Percentiles rank a stretch among this genome's conserved stretches.
Evolutionary conservation across 2,329 filamentous ascomycete species (phyloP).

Genomic region (Hypoxylon sp.): DNA sequence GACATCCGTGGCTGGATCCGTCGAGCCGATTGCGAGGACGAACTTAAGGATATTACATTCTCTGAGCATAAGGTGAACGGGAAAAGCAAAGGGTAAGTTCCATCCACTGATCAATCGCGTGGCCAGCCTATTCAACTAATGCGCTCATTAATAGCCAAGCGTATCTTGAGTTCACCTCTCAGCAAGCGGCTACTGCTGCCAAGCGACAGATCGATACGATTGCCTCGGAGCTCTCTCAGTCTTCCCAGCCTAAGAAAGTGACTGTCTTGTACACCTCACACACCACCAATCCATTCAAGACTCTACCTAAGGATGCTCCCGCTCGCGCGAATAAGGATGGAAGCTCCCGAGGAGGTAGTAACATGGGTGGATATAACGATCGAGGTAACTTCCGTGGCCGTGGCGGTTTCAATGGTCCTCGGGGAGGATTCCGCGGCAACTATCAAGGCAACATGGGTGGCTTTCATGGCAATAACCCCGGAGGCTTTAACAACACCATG

Average conservation of each 20-base stretch:
- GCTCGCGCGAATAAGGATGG: conserved; percentile 73
- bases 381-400: conserved; percentile 51
- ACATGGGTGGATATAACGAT: conserved; percentile 64
- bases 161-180: conserved; percentile 85
- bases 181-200: conserved; percentile 85
- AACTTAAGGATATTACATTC: conserved; percentile 93
- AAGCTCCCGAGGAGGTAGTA: conserved; percentile 64
- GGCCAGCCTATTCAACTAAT: conserved; percentile 15
- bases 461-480: conserved; percentile 48
- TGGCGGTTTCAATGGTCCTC: conserved; percentile 49
- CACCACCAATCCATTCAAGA: conserved; percentile 87
- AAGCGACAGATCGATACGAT: conserved; percentile 82
- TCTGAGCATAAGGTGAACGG: conserved; percentile 99
- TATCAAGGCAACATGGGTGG: conserved; percentile 50
- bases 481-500: conserved; percentile 51
- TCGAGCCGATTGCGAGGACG: conserved; percentile 82
- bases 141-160: conserved; percentile 69
- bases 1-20: conserved; percentile 90
- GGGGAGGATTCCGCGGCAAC: conserved; percentile 52
- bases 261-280: conserved; percentile 81
- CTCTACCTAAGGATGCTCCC: conserved; percentile 88
- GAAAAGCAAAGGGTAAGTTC: conserved; percentile 92
- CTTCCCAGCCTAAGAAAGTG: conserved; percentile 74
- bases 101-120: neutral
- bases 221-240: conserved; percentile 64